phyloP scores from a whole-genome alignment of 2,329 filamentous ascomycete species.

The Cryphonectria naterciae region DNA sequence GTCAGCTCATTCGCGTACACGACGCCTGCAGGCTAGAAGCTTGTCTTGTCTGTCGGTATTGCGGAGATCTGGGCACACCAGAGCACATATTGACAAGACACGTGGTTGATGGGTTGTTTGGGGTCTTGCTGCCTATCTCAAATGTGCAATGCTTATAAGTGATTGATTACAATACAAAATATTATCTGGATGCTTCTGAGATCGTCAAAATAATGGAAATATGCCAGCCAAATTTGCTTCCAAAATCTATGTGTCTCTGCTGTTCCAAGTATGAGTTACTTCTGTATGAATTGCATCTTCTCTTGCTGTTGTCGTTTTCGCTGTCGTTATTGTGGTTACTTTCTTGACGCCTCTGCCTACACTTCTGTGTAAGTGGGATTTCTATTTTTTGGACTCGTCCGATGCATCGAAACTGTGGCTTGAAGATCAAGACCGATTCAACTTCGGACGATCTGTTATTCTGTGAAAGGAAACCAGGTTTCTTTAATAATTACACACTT shows the following conservation, averaged over 20 bases:
- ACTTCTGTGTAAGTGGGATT: neutral
- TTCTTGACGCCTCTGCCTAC: too few relatives aligned
- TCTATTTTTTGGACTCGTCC: neutral
- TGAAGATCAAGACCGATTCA: neutral
- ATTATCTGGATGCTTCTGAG: neutral
- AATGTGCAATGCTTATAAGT: neutral
- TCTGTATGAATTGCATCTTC: too few relatives aligned
- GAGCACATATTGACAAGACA: neutral
- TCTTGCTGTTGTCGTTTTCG: neutral
- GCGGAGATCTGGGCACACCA: too few relatives aligned
- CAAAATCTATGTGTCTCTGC: neutral
- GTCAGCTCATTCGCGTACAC: constrained; percentile 9
- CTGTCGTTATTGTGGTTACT: neutral
- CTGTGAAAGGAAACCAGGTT: neutral
- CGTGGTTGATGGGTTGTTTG: neutral
- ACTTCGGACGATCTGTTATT: neutral
- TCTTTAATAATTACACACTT: neutral
- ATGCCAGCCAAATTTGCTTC: neutral
- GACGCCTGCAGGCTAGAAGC: neutral
- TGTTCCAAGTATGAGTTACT: neutral
- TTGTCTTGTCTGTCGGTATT: neutral
- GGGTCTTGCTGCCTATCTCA: neutral
- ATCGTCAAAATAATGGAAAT: neutral
- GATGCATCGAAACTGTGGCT: neutral
- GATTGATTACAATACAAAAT: neutral